A percentile compares a stretch with the other conserved stretches of the same genome.
phyloP scores from a whole-genome alignment of 2,329 filamentous ascomycete species.

The Microdochium bolleyi region DNA sequence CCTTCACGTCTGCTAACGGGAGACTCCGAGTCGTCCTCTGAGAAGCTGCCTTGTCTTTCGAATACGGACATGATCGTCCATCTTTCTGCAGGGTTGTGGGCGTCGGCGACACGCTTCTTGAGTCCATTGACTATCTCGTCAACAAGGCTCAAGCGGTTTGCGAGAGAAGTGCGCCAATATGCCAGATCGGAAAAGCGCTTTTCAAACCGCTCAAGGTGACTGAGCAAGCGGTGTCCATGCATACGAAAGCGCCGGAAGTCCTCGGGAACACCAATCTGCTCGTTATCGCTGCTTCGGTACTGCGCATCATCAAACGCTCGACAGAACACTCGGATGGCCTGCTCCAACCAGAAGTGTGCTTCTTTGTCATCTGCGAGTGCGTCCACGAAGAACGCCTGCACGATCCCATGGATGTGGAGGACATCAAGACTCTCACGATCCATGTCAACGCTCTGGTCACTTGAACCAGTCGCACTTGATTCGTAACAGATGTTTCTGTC shows the following conservation, averaged over 20 bases:
- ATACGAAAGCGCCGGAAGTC: constrained; percentile 45
- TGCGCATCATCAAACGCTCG: constrained; percentile 38
- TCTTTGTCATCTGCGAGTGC: constrained; percentile 31
- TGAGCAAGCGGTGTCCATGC: constrained; percentile 37
- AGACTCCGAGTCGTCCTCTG: constrained; percentile 36
- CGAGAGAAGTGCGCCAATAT: constrained; percentile 22
- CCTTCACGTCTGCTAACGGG: constrained; percentile 23
- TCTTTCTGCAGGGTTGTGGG: constrained; percentile 24
- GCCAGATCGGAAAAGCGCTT: constrained; percentile 20
- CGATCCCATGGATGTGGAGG: constrained; percentile 40
- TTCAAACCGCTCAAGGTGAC: constrained; percentile 31
- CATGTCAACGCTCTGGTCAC: constrained; percentile 30
- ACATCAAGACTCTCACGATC: constrained; percentile 38
- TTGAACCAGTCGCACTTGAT: constrained; percentile 29
- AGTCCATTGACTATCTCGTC: constrained; percentile 32
- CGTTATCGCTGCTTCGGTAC: constrained; percentile 29
- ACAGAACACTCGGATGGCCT: constrained; percentile 39
- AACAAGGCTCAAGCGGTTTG: constrained; percentile 26
- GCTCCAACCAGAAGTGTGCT: constrained; percentile 38
- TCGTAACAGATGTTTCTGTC: constrained; percentile 39
- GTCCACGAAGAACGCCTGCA: constrained; percentile 45
- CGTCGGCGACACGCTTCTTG: constrained; percentile 28
- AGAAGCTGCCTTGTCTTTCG: constrained; percentile 39
- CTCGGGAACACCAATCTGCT: constrained; percentile 35
- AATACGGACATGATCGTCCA: constrained; percentile 36